phyloP scores from a whole-genome alignment of 2,329 filamentous ascomycete species.

The Apiospora hydei region DNA sequence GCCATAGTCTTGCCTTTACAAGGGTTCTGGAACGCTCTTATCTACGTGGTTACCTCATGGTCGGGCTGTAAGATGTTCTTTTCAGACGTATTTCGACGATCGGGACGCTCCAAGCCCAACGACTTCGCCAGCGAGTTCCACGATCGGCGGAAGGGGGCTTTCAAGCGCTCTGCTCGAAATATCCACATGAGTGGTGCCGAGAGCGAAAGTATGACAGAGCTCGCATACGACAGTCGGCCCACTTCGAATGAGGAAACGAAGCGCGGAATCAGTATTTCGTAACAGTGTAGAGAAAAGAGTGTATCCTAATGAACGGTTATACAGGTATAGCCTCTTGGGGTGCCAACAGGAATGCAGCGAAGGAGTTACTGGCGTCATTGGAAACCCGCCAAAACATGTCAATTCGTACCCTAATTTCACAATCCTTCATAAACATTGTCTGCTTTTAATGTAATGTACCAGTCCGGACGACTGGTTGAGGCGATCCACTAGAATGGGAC shows the following conservation, averaged over 20 bases:
- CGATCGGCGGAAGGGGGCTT: constrained; percentile 39
- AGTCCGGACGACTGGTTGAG: not conserved
- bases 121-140: constrained; percentile 32
- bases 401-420: not conserved
- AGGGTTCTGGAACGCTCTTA: constrained; percentile 84
- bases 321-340: not conserved
- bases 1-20: constrained; percentile 81
- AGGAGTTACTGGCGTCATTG: not conserved
- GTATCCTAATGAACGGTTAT: not conserved
- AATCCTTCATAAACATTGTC: not conserved
- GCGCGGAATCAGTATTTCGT: not conserved
- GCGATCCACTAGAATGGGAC: not conserved
- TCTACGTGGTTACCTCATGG: constrained; percentile 77
- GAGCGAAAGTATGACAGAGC: constrained; percentile 59
- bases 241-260: constrained; percentile 44
- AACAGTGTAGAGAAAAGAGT: not conserved
- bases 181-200: constrained; percentile 49
- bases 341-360: not conserved
- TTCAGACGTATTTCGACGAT: constrained; percentile 37
- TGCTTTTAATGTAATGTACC: not conserved
- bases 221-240: constrained; percentile 47
- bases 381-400: too few relatives aligned
- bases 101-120: constrained; percentile 31
- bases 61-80: constrained; percentile 63
- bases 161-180: constrained; percentile 37